Conservation (phyloP, 768 basidiomycete genomes). For the Tubosaeta brunneosetosa region DNA sequence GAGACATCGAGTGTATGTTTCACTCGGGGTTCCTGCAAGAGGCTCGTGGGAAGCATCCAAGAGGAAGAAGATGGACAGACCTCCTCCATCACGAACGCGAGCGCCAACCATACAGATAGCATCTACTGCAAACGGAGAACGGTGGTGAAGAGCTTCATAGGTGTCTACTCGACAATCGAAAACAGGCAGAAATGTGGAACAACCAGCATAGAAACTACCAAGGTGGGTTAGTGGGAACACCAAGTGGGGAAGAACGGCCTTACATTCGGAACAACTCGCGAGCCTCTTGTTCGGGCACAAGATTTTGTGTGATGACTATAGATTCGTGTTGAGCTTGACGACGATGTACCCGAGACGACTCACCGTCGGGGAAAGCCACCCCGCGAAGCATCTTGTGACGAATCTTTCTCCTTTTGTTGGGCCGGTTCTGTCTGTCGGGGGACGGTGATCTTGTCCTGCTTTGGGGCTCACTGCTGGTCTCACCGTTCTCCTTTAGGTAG, state of each 20-base stretch:
- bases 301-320: constrained; percentile 77
- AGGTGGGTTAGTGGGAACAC: constrained; percentile 9
- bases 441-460: constrained; percentile 73
- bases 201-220: constrained; percentile 84
- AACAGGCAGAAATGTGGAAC: constrained; percentile 84
- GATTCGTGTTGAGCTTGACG: constrained; percentile 1
- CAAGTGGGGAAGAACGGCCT: not conserved
- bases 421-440: constrained; percentile 64
- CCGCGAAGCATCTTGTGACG: constrained; percentile 55
- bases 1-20: constrained; percentile 64
- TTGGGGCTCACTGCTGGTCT: constrained; percentile 62
- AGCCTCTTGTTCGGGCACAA: constrained; percentile 79
- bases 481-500: constrained; percentile 63
- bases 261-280: constrained; percentile 84
- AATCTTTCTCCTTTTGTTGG: constrained; percentile 67
- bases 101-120: constrained; percentile 93
- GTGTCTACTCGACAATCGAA: constrained; percentile 83
- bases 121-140: constrained; percentile 91
- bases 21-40: constrained; percentile 62
- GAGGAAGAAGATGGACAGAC: constrained; percentile 35
- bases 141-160: constrained; percentile 77
- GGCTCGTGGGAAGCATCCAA: constrained; percentile 7
- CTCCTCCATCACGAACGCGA: constrained; percentile 85
- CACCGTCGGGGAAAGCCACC: constrained; percentile 77
- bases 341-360: not conserved